phyloP scores from a whole-genome alignment of 805 yeast species.

The Spathaspora boniae region DNA sequence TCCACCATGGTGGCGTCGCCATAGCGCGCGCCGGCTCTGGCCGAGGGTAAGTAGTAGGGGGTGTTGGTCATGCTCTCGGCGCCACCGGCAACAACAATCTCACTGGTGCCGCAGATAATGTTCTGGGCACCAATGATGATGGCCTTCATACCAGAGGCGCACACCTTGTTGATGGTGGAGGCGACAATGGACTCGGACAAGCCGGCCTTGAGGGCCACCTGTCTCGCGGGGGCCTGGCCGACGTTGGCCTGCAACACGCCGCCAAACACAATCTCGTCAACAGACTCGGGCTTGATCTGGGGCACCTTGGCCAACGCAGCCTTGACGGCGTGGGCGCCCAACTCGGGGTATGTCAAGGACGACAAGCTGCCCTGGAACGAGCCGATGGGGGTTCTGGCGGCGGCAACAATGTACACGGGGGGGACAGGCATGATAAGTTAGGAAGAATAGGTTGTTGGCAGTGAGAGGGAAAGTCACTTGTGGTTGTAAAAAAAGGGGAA shows the following conservation, averaged over 20 bases:
- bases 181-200: constrained; percentile 77
- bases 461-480: too few species aligned
- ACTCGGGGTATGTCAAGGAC: constrained; percentile 72
- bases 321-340: constrained; percentile 90
- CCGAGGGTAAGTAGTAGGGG: constrained; percentile 85
- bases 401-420: constrained; percentile 81
- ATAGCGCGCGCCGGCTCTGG: constrained; percentile 85
- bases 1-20: constrained; percentile 81
- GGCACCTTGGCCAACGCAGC: constrained; percentile 85
- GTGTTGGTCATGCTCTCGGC: constrained; percentile 96
- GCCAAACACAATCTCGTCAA: constrained; percentile 90
- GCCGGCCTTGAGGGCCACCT: constrained; percentile 90
- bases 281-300: constrained; percentile 68
- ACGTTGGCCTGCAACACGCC: constrained; percentile 88
- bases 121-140: constrained; percentile 88
- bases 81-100: constrained; percentile 94
- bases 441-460: too few species aligned
- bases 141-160: constrained; percentile 95
- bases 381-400: constrained; percentile 95
- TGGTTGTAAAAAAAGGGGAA: too few species aligned
- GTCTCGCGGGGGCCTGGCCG: constrained; percentile 98
- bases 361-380: constrained; percentile 84
- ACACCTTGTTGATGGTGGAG: constrained; percentile 91
- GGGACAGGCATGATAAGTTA: constrained; percentile 6
- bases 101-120: constrained; percentile 84